Evolutionary conservation across 1,284 basidiomycete species (phyloP).

Genomic region (Singerocomus inundabilis): DNA sequence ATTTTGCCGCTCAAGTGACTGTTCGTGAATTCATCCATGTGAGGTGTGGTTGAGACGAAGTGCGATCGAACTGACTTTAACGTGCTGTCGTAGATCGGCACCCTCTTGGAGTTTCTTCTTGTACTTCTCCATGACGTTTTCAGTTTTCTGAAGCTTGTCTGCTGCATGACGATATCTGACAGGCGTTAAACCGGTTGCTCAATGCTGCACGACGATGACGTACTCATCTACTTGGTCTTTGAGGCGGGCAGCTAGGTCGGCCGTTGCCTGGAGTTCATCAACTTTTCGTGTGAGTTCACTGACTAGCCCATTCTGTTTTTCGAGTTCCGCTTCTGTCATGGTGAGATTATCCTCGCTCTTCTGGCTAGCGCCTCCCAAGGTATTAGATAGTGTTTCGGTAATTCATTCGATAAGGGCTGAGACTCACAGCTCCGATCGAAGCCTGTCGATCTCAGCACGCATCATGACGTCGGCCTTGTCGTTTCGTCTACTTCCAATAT

Average conservation of each 20-base stretch:
- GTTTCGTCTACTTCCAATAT: constrained; percentile 56
- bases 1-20: constrained; percentile 92
- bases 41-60: constrained; percentile 3
- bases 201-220: constrained; percentile 8
- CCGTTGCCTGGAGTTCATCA: constrained; percentile 79
- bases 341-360: constrained; percentile 88
- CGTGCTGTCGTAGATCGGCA: constrained; percentile 80
- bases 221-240: constrained; percentile 96
- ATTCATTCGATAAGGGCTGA: constrained; percentile 2
- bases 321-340: constrained; percentile 74
- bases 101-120: constrained; percentile 97
- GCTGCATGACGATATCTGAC: constrained; percentile 82
- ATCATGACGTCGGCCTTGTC: constrained; percentile 71
- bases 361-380: constrained; percentile 57
- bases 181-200: neutral
- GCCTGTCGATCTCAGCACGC: constrained; percentile 75
- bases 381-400: constrained; percentile 20
- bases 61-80: constrained; percentile 58
- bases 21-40: constrained; percentile 3
- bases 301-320: constrained; percentile 68
- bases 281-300: constrained; percentile 75
- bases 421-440: constrained; percentile 78
- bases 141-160: constrained; percentile 88
- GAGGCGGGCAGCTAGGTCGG: constrained; percentile 74
- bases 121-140: constrained; percentile 98